Base-by-base conservation (phyloP, 495 filamentous ascomycete genomes). In the Xylaria bambusicola region DNA sequence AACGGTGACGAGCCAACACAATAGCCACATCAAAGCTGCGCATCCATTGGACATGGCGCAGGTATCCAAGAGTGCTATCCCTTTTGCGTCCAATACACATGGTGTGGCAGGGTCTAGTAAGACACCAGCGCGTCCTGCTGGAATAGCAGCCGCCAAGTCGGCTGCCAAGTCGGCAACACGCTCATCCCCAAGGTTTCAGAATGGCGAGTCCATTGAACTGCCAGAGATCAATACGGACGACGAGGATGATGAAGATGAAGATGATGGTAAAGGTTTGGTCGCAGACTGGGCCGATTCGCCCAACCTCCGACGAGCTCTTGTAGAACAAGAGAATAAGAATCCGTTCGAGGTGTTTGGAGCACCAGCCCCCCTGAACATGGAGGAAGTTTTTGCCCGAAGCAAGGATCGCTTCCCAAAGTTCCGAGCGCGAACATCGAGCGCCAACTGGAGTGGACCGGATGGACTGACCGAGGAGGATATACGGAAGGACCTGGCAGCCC, bases 361-460 rank as follows among this genome's bases (percentile, higher is more conserved):
- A 2, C 89, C 94, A 46, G 87, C 82, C 12, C 88, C 89, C 33
- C 82, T 97, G 67, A 86, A 89, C 60, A 90, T 99, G 82, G 94
- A 99, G 67, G 92, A 97, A 65, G 91, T 97, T 44, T 99, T 99
- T 77, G 88, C 83, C 67, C 82, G 85, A 59, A 89, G 86, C 69
- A 90, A 90, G 69, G 89, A 90, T 52, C 81, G 89, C 61, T 84
- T 88, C 72, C 87, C 90, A 74, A 87, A 88, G 70, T 98, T 96
- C 77, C 82, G 95, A 23, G 86, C 87, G 26, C 78, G 94, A 21
- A 97, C 92, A 31, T 94, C 89, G 62, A 96, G 91, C 70, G 95
- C 94, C 7, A 94, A 96, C 72, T 99, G 94, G 94, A 84, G 79
- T 62, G 86, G 89, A 12, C 73, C 85, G n/a, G 94, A 99, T 76